Base-by-base conservation (phyloP, 202 grass and related monocot genomes). In the Dendrocalamus latiflorus region DNA sequence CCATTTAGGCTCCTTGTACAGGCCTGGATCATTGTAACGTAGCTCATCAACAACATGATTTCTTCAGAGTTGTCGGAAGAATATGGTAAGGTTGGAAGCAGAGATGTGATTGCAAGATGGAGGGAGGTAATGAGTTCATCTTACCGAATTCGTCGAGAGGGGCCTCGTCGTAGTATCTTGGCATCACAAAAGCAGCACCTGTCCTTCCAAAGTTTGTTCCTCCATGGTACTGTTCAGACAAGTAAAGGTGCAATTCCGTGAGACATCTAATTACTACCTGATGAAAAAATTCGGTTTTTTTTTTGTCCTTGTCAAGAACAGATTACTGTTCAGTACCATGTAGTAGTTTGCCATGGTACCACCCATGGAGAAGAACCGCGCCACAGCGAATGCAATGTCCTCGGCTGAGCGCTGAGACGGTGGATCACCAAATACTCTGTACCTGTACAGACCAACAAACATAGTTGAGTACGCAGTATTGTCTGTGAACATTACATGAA, bases 151-250 rank as follows among this genome's bases (percentile, higher is more conserved):
- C 95, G 47, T 98, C 95, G 1, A 98, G 89, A 24, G 95, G 95
- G 4, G 89, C 95, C 84, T 98, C 95, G 50, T 98, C 95, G 11
- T 98, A 98, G 87, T 98, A 98, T 76, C 91, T 83, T 41, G 95
- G 90, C 85, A 87, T 89, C 54, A 98, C 85, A 61, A 93, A 98
- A 22, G 92, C 36, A 72, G 92, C 89, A 61, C 89, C 83, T 2
- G 68, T 87, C 56, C 93, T 92, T 66, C 91, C 95, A 75, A 93
- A 94, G 76, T 98, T 98, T 13, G 95, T 98, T 75, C 95, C 95
- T 28, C 95, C 95, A 26, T 98, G 91, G 66, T 98, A 98, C 95
- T 98, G 74, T 58, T 24, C 71, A 78, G 9, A 84, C 15, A 85
- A 47, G 48, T 1, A 51, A 68, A 17, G 4, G 20, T 72, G 57